Base-by-base conservation (phyloP, 1,284 basidiomycete species). In the Ceratobasidium sp. region DNA sequence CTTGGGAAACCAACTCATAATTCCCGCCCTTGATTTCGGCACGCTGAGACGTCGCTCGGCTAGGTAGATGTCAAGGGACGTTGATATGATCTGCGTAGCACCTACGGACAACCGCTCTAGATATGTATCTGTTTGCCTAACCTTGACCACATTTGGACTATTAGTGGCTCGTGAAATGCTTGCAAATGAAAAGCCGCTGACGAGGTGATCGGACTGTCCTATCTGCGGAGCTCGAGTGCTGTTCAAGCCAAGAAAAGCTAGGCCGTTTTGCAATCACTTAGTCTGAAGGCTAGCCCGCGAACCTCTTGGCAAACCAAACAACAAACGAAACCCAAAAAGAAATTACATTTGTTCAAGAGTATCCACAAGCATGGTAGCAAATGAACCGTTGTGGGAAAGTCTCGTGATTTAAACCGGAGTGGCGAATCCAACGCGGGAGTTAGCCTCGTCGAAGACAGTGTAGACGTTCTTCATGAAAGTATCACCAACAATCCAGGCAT, bases 401-500 rank as follows among this genome's bases (percentile, higher is more conserved):
- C 61, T 18, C 18, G 42, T 18, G 33, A 42, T 7, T 67, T 68
- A n/a, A n/a, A n/a, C n/a, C n/a, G n/a, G n/a, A n/a, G n/a, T 42
- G 4, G 70, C 70, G 28, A 72, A 72, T 4, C 70, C 70, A 58
- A 72, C 70, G 5, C 39, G 56, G 40, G 40, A 44, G 33, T 72
- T 72, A 13, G 44, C 60, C 40, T 72, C 51, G 40, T 78, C 77
- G 53, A 78, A 78, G 13, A 79, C 70, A 9, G 71, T 53, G 56
- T 78, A 78, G 20, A 55, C 42, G 28, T 69, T 69, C 72, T 63
- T 71, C 78, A 80, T 70, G 87, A 96, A 96, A 10, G 92, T 91
- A 83, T 92, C 94, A 28, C 94, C 95, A 69, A 95, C 87, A 79
- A 95, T 93, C 91, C 92, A 72, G 3, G 70, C 70, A 33, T 72